Conservation (phyloP, 2,329 filamentous ascomycete genomes). For the Cytospora paraplurivora region DNA sequence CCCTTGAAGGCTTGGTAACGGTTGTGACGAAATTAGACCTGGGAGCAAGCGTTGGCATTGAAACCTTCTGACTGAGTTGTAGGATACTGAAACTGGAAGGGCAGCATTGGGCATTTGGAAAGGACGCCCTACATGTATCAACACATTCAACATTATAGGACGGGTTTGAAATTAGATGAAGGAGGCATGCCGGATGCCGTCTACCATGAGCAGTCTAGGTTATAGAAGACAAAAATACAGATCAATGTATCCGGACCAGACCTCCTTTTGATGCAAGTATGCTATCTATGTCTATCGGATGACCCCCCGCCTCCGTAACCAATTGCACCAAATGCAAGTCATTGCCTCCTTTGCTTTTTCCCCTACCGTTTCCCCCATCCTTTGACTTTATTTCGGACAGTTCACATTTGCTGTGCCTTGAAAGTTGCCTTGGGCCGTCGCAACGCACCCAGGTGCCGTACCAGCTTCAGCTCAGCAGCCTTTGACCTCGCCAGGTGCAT, state of each 20-base stretch:
- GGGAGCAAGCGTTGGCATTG: neutral
- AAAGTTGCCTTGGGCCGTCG: constrained; percentile 67
- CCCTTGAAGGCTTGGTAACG: neutral
- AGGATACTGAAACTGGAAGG: constrained; percentile 14
- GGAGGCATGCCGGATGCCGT: neutral
- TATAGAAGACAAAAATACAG: neutral
- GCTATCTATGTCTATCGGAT: constrained; percentile 24
- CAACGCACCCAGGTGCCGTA: constrained; percentile 72
- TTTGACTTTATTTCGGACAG: neutral
- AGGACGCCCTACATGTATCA: neutral
- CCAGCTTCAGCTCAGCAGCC: constrained; percentile 84
- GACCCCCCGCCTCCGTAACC: neutral
- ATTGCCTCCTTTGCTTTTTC: no score
- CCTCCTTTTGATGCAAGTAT: constrained; percentile 12
- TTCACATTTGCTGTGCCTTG: constrained; percentile 55
- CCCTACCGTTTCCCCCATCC: neutral
- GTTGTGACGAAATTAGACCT: neutral
- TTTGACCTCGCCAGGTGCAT: constrained; percentile 72
- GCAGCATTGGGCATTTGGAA: neutral
- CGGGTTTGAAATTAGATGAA: neutral
- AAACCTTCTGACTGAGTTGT: neutral
- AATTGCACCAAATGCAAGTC: neutral
- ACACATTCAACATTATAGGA: neutral
- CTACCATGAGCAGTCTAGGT: constrained; percentile 6
- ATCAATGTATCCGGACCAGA: constrained; percentile 1